Evolutionary conservation across 176 grass and related monocot genomes (phyloP).

Genomic region (Luzula sylvatica): DNA sequence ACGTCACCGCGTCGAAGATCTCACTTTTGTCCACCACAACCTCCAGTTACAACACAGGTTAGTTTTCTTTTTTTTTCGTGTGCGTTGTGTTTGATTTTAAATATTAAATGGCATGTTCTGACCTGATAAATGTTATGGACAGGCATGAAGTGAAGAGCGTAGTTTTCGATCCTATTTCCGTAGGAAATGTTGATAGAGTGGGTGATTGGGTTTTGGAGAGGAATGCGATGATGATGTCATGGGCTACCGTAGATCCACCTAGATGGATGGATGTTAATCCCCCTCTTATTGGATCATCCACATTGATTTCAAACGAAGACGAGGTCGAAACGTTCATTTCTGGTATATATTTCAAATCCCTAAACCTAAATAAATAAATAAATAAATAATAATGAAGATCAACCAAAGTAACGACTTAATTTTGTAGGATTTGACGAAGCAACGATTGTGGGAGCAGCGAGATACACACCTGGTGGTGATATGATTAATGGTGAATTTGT

Average conservation of each 20-base stretch:
- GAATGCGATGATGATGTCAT: conserved; percentile 31
- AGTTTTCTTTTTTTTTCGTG: conserved; percentile 4
- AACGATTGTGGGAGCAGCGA: conserved; percentile 61
- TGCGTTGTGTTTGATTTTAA: neutral
- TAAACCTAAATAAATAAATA: too few relatives aligned
- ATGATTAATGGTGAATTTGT: conserved; percentile 22
- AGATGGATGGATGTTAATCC: conserved; percentile 76
- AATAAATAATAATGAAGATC: too few relatives aligned
- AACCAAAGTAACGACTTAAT: neutral
- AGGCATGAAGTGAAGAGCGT: conserved; percentile 46
- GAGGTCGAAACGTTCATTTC: conserved; percentile 67
- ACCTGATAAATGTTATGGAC: conserved; percentile 16
- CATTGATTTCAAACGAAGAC: conserved; percentile 37
- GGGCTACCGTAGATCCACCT: conserved; percentile 25
- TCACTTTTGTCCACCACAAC: conserved; percentile 89
- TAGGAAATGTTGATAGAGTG: conserved; percentile 61
- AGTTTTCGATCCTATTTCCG: conserved; percentile 64
- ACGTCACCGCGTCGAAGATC: conserved; percentile 49
- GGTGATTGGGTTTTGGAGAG: conserved; percentile 78
- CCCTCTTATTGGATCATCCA: conserved; percentile 16
- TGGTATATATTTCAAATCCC: conserved; percentile 27
- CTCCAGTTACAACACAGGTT: conserved; percentile 73
- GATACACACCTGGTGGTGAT: conserved; percentile 33
- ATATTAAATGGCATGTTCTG: neutral
- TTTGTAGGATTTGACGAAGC: conserved; percentile 64